Evolutionary conservation across 129 eudicot genomes (phyloP).

Genomic region (Flaveria linearis): DNA sequence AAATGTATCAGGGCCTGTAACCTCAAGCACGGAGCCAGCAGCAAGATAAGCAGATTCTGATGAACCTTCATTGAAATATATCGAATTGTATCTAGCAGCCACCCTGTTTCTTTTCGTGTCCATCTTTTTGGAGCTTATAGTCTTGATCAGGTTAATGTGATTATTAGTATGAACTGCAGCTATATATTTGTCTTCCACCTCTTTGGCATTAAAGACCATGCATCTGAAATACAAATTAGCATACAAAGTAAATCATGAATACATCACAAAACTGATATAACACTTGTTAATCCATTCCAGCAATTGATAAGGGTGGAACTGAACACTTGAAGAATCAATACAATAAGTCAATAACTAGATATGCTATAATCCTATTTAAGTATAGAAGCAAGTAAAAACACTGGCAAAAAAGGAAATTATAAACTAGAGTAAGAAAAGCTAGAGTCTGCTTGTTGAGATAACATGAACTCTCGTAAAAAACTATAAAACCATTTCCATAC

Average conservation of each 20-base stretch:
- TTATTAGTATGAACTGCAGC: conserved; percentile 72
- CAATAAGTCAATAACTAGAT: neutral
- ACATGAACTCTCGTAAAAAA: too few species aligned
- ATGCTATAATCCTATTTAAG: too few species aligned
- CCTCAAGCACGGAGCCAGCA: conserved; percentile 95
- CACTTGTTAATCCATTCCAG: conserved; percentile 13
- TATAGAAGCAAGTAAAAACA: neutral
- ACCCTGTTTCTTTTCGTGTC: conserved; percentile 46
- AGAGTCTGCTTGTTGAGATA: too few species aligned
- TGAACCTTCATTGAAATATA: conserved; percentile 89
- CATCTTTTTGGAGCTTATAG: conserved; percentile 59
- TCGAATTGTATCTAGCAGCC: conserved; percentile 66
- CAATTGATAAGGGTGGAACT: neutral
- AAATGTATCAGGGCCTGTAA: conserved; percentile 17
- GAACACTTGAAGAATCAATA: neutral
- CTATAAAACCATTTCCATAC: too few species aligned
- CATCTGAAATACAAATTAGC: conserved; percentile 52
- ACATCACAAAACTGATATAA: neutral
- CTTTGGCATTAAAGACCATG: conserved; percentile 69
- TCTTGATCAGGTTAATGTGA: conserved; percentile 70
- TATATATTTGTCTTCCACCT: conserved; percentile 59
- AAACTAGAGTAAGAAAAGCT: too few species aligned
- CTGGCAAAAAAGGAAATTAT: neutral
- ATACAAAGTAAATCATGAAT: conserved; percentile 10
- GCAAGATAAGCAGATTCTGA: conserved; percentile 94